Evolutionary conservation across 2,329 filamentous ascomycete genomes (phyloP), one percentile per base, ranked within the genome.

Genomic region (Pezicula rhizophila): DNA sequence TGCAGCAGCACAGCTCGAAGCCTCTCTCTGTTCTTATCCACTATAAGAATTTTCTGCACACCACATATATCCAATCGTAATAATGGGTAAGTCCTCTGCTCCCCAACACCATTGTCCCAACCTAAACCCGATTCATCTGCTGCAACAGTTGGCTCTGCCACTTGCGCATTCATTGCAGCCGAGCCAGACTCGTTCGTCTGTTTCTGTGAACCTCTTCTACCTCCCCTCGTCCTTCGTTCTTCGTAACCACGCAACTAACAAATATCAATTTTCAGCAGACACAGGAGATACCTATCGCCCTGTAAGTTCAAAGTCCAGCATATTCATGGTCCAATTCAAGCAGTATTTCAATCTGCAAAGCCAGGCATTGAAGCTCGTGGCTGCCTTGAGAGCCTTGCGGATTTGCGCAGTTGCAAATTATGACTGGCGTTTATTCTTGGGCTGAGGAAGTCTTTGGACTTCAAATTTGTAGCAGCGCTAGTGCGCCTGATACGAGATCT

Each of bases 241-340:
- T 14, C 40, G 5, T 18, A 42, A 26, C 40, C 25, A 42, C 25
- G n/a, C 8, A 42, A 28, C 40, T 42, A 42, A 42, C 25, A 15
- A 15, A 25, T 25, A 42, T 42, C 40, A 28, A 15, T 26, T 20
- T 42, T 37, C 18, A 51, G 49, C 49, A 28, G 49, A 51, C 40
- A 51, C 49, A 26, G 49, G 49, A 47, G 49, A 51, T 35, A 51
- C 49, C 33, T 51, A 51, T 43, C 49, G 49, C 49, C 49, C 49
- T 34, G 49, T 51, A 51, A 51, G 49, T 47, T 42, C 38, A 40
- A 40, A 23, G 11, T 15, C 10, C 26, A 28, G 10, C 28, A 31
- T 31, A 31, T 11, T 4, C 11, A 12, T 31, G 28, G 28, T 31
- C 28, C 28, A 31, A 31, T 12, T 11, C 7, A 2, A 31, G 28